phyloP scores from a whole-genome alignment of 169 alveolate species.

The Perkinsus marinus region DNA sequence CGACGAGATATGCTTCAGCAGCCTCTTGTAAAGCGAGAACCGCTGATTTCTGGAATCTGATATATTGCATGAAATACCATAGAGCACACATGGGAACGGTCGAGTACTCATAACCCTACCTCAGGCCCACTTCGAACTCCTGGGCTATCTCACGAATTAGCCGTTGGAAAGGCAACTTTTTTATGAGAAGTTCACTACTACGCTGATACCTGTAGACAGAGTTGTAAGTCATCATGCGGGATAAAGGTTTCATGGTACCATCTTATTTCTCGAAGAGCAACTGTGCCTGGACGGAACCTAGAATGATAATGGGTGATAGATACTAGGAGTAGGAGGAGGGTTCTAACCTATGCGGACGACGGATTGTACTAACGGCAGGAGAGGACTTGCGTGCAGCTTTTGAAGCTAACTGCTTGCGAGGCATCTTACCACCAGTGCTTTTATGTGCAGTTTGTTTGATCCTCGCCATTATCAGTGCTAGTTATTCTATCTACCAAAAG shows the following conservation, averaged over 20 bases:
- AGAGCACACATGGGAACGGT: neutral
- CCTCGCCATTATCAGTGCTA: constrained; percentile 14
- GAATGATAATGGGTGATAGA: neutral
- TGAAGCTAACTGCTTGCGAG: constrained; percentile 19
- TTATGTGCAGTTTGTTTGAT: constrained; percentile 22
- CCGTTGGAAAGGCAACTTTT: constrained; percentile 91
- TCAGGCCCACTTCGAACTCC: constrained; percentile 79
- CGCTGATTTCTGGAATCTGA: constrained; percentile 19
- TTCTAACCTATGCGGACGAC: neutral
- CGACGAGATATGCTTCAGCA: constrained; percentile 95
- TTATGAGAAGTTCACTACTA: constrained; percentile 77
- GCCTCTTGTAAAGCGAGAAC: constrained; percentile 93
- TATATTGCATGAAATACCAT: neutral
- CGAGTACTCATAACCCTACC: constrained; percentile 63
- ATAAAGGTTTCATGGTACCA: no score
- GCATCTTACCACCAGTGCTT: constrained; percentile 16
- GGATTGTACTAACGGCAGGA: neutral
- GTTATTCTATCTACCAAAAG: neutral
- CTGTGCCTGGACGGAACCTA: constrained; percentile 13
- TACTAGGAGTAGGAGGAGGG: neutral
- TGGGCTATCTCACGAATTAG: constrained; percentile 88
- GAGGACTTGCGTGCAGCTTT: constrained; percentile 16
- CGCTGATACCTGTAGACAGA: constrained; percentile 41
- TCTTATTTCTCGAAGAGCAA: constrained; percentile 86
- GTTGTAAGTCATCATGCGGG: no score